phyloP scores from a whole-genome alignment of 2,329 filamentous ascomycete genomes.

The Sporothrix dimorphospora region DNA sequence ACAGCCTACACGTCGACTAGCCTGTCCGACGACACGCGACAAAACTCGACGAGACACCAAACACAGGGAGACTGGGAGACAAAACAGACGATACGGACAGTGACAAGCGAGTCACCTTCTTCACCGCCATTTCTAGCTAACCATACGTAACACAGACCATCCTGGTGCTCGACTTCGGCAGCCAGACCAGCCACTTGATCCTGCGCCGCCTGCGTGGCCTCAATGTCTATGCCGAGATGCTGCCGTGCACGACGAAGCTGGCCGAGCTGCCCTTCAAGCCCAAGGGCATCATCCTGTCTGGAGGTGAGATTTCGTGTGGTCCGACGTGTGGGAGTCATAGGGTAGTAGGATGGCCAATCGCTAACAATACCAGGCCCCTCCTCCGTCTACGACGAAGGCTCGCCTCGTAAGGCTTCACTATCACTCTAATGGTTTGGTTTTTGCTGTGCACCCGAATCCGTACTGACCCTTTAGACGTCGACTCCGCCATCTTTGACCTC shows the following conservation, averaged over 20 bases:
- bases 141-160: constrained; percentile 57
- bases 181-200: constrained; percentile 75
- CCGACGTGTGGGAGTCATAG: neutral
- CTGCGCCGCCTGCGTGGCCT: constrained; percentile 74
- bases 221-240: constrained; percentile 77
- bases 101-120: neutral
- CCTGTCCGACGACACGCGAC: neutral
- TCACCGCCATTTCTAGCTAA: neutral
- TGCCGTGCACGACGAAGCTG: constrained; percentile 83
- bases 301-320: neutral
- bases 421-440: neutral
- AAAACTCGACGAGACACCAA: neutral
- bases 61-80: neutral
- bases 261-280: constrained; percentile 77
- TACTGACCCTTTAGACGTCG: constrained; percentile 56
- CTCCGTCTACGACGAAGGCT: constrained; percentile 32
- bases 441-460: neutral
- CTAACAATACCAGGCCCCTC: constrained; percentile 42
- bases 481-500: constrained; percentile 76
- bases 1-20: no score
- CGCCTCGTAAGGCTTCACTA: constrained; percentile 42
- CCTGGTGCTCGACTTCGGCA: constrained; percentile 71
- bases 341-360: neutral
- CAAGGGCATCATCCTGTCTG: constrained; percentile 75
- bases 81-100: neutral